A percentile compares a stretch with the other conserved stretches of the same genome.
phyloP scores from a whole-genome alignment of 2,329 filamentous ascomycete genomes.

The Colletotrichum truncatum region DNA sequence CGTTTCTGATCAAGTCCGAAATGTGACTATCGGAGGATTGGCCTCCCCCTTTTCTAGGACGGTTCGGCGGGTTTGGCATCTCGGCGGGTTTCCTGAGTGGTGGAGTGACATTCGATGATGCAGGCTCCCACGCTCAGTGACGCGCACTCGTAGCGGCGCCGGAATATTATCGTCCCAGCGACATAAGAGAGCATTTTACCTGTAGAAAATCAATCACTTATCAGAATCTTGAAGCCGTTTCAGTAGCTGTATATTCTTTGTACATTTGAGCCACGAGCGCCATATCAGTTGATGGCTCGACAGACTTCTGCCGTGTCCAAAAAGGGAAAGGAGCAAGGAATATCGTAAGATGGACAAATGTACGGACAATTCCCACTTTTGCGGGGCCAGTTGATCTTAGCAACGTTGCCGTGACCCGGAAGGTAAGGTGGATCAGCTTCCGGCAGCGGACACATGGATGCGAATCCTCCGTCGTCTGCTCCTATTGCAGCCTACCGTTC shows the following conservation, averaged over 20 bases:
- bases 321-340: neutral
- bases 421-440: neutral
- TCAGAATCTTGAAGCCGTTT: no score
- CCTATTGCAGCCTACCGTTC: neutral
- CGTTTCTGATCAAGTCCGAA: no score
- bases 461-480: neutral
- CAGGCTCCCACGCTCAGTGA: neutral
- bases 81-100: neutral
- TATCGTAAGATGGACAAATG: neutral
- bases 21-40: neutral
- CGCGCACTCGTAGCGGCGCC: neutral
- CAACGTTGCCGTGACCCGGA: no score
- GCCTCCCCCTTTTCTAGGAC: neutral
- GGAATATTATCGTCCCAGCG: neutral
- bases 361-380: no score
- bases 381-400: no score
- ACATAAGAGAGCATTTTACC: no score
- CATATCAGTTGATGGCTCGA: no score
- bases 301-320: neutral
- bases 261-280: no score
- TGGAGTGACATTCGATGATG: neutral
- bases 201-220: no score
- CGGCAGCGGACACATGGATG: neutral
- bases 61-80: neutral
- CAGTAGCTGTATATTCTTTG: no score